Conservation (phyloP, 169 alveolate genomes). For the Cyclospora cayetanensis region DNA sequence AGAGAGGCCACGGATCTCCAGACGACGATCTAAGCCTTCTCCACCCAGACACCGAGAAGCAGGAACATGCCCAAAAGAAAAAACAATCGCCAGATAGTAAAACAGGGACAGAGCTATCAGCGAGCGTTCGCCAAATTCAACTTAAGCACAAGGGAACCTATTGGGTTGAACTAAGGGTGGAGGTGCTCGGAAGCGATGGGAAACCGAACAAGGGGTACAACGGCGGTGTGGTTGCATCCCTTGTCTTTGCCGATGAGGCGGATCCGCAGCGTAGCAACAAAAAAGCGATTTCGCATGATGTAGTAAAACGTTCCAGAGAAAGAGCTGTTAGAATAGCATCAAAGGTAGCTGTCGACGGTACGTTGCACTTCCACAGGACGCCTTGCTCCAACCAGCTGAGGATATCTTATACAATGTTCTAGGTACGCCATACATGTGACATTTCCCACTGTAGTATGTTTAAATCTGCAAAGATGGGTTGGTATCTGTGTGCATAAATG, state of each 20-base stretch:
- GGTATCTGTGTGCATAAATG: background rate
- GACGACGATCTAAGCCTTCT: background rate
- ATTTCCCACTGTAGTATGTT: too few relatives aligned
- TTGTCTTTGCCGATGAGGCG: background rate
- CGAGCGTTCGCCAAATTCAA: background rate
- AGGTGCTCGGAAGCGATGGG: constrained; percentile 40
- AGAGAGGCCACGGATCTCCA: background rate
- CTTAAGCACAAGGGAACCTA: background rate
- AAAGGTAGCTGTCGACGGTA: constrained; percentile 35
- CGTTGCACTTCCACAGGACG: background rate
- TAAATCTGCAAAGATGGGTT: too few relatives aligned
- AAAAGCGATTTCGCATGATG: background rate
- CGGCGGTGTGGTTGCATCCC: constrained; percentile 58
- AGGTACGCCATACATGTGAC: too few relatives aligned
- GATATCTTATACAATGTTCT: background rate
- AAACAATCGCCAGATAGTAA: background rate
- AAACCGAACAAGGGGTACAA: background rate
- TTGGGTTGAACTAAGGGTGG: constrained; percentile 53
- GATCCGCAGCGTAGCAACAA: background rate
- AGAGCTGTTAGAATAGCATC: constrained; percentile 37
- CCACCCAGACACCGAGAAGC: background rate
- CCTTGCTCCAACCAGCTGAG: background rate
- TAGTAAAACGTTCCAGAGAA: background rate
- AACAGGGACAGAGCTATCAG: background rate
- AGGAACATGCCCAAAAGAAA: background rate